Evolutionary conservation across 2,329 filamentous ascomycete species (phyloP), one percentile per base, ranked within the genome.

Genomic region (Clonostachys rhizophaga): DNA sequence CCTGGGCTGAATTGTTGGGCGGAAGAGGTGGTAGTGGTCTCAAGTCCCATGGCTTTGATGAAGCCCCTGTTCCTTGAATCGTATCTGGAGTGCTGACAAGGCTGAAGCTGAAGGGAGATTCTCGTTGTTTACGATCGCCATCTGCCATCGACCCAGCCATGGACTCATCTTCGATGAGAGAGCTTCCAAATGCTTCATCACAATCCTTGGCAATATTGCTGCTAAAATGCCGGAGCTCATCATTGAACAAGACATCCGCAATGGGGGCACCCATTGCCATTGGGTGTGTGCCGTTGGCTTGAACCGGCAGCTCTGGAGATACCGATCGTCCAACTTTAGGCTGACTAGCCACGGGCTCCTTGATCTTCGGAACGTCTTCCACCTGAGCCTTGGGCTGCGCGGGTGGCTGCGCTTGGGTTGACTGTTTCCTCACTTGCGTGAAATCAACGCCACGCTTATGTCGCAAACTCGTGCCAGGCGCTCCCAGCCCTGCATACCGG

Each of bases 111-210:
- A 75, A 69, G 1, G 71, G 70, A 4, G 65, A 62, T 47, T 68
- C 62, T 30, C 64, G 60, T 41, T 58, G 55, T 37, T 54, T 58
- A 40, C 54, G 55, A 14, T 67, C 58, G 9, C 46, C 49, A 24
- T 69, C 64, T 4, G 62, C 59, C 39, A 65, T 53, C 5, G 63
- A 65, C 34, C 59, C 61, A 14, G 58, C 63, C 30, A 62, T 58
- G 1, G 67, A 68, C 12, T 66, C 63, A 14, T 68, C 66, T 16
- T 65, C 60, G 13, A 78, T 65, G 11, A 80, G 55, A 10, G 74
- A 76, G 55, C 86, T 83, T 59, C 89, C 91, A 70, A 97, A 96
- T 2, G 91, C 91, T 58, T 94, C 89, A 59, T 97, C 91, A 59
- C 91, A 95, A 49, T 94, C 89, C 64, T 90, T 89, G 44, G 90